Base-by-base conservation (phyloP, 768 basidiomycete genomes). In the Chalciporus pseudorubinellus region DNA sequence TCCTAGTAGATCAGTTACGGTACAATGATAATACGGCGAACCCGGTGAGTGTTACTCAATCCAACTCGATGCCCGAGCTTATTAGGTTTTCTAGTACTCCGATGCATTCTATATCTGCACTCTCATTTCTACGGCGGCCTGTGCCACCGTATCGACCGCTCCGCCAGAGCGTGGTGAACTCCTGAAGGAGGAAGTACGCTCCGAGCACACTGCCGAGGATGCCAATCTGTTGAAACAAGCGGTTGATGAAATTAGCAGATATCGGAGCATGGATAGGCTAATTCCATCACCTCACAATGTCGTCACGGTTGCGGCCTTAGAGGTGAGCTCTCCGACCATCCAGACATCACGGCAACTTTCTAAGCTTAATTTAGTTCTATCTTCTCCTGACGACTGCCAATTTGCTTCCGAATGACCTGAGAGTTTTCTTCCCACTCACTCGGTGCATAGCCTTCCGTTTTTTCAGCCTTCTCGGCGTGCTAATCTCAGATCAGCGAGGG, bases 11-110 rank as follows among this genome's bases (percentile, higher is more conserved):
- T 65, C 87, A 95, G 56, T 75, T 98, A n/a, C 83, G 87, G 11
- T 92, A 92, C 67, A 98, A 98, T 65, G 95, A 98, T 68, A 98
- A 98, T 67, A 92, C 93, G 3, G 80, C 84, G 18, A 97, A 95
- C 65, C 77, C 81, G 38, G 94, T 95, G 57, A 63, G 91, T 70
- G 20, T 31, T 41, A 45, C 9, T 42, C 20, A 36, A 40, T 26
- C 42, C 3, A 20, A 45, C 18, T 46, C n/a, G 16, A 42, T 19
- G 19, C 21, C 34, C 8, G 44, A 13, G n/a, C 49, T 63, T 29
- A 51, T 36, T 42, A 13, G 28, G 38, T 39, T 3, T 31, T 43
- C 49, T 39, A 95, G 93, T 95, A 85, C 64, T 89, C 92, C 40
- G 97, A 98, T 67, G 89, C 87, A 2, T 84, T 89, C 58, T 97